Conservation (phyloP, 441 rosid species). For the Kokia cookei region DNA sequence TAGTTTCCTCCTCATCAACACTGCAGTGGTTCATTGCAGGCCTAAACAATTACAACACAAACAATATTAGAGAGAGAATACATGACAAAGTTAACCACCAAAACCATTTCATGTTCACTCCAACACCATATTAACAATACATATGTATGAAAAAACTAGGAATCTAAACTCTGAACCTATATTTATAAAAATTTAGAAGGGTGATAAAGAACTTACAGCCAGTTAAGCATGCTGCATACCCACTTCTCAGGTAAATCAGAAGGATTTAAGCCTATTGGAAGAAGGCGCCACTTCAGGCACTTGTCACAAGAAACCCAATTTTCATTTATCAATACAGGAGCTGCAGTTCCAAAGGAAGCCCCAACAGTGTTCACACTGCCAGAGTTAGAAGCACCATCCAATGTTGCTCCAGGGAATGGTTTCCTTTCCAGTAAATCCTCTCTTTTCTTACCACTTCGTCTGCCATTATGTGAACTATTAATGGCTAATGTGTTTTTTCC, state of each 20-base stretch:
- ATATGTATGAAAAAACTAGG: neutral
- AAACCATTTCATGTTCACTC: neutral
- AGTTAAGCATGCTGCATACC: conserved; percentile 88
- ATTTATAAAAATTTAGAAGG: neutral
- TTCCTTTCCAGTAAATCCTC: conserved; percentile 26
- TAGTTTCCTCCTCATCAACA: conserved; percentile 75
- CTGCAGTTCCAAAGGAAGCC: conserved; percentile 35
- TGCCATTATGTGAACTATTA: conserved; percentile 33
- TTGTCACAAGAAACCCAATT: conserved; percentile 93
- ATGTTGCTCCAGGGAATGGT: conserved; percentile 19
- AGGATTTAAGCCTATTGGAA: conserved; percentile 65
- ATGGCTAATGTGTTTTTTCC: conserved; percentile 30
- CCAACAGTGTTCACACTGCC: conserved; percentile 31
- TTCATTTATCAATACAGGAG: conserved; percentile 60
- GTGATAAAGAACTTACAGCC: conserved; percentile 77
- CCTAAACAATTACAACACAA: conserved; percentile 41
- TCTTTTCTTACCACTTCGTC: conserved; percentile 29
- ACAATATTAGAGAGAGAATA: conserved; percentile 20
- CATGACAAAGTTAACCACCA: neutral
- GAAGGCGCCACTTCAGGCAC: conserved; percentile 91
- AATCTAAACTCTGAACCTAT: neutral
- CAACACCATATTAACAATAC: neutral
- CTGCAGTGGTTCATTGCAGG: conserved; percentile 77
- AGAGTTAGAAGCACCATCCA: conserved; percentile 27
- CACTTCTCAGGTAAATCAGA: conserved; percentile 81